These are phyloP conservation scores for Debaryomyces psychrophilus DNA, from an alignment of 1,139 yeast genomes.

Conservation along the genomic window DNA sequence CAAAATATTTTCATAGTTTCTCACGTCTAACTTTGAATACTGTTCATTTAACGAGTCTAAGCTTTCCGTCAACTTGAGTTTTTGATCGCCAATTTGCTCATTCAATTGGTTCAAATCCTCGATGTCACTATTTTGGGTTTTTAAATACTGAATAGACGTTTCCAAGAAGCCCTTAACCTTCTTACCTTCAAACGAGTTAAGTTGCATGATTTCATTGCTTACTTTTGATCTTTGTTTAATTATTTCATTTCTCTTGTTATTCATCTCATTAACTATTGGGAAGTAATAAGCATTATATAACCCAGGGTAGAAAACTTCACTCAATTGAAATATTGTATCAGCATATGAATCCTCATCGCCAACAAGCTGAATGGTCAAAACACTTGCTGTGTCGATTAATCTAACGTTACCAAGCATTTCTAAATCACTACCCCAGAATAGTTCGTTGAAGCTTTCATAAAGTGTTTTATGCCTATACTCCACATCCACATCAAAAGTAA, in stretches of 20 bases:
- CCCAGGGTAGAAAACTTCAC: conserved; percentile 37
- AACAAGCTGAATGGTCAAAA: conserved; percentile 37
- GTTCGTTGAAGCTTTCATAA: conserved; percentile 35
- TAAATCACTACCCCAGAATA: conserved; percentile 42
- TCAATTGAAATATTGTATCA: conserved; percentile 25
- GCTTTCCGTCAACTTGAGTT: conserved; percentile 21
- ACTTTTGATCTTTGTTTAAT: conserved; percentile 22
- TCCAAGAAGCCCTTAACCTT: conserved; percentile 30
- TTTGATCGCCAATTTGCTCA: conserved; percentile 21
- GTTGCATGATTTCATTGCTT: conserved; percentile 29
- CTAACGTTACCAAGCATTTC: conserved; percentile 34
- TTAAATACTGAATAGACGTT: conserved; percentile 24
- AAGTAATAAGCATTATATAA: conserved; percentile 30
- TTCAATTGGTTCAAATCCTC: conserved; percentile 28
- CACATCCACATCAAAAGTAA: conserved; percentile 38
- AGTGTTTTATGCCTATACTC: conserved; percentile 33
- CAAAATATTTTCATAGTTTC: conserved; percentile 26
- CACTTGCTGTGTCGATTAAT: conserved; percentile 32
- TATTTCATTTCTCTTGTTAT: conserved; percentile 19
- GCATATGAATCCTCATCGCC: conserved; percentile 28
- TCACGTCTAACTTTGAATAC: conserved; percentile 27
- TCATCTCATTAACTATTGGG: conserved; percentile 23
- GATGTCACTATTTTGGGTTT: conserved; percentile 17
- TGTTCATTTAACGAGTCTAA: conserved; percentile 22
- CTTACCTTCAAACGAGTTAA: conserved; percentile 43